Evolutionary conservation across 371 early-diverging fungal genomes (phyloP).

Genomic region (Ecytonucleospora hepatopenaei): DNA sequence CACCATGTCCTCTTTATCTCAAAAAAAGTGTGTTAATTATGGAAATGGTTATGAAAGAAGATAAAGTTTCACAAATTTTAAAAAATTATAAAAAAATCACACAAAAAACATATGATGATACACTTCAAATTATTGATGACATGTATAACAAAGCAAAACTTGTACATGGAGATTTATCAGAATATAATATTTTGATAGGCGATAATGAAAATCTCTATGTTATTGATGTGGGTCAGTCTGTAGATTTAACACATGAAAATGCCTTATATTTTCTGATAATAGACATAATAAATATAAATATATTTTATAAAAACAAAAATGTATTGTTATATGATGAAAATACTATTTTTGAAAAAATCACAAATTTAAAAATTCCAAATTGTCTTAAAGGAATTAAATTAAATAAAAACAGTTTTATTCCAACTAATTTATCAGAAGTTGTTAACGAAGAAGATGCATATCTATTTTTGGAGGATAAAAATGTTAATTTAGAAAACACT

Average conservation of each 20-base stretch:
- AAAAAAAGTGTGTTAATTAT: slow-evolving; percentile 89
- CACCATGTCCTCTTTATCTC: slow-evolving; percentile 78
- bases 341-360: slow-evolving; percentile 48
- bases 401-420: slow-evolving; percentile 38
- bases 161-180: slow-evolving; percentile 94
- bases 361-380: slow-evolving; percentile 36
- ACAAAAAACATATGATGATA: slow-evolving; percentile 69
- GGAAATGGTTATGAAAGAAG: slow-evolving; percentile 76
- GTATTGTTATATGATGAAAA: slow-evolving; percentile 18
- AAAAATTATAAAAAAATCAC: slow-evolving; percentile 67
- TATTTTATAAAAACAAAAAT: slow-evolving; percentile 66
- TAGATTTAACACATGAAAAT: slow-evolving; percentile 94
- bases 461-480: slow-evolving; percentile 16
- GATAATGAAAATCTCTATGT: slow-evolving; percentile 55
- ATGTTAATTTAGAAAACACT: not conserved
- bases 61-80: not conserved
- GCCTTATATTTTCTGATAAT: slow-evolving; percentile 86
- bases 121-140: slow-evolving; percentile 71
- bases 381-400: slow-evolving; percentile 38
- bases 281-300: slow-evolving; percentile 83
- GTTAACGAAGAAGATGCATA: slow-evolving; percentile 36
- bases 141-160: slow-evolving; percentile 83
- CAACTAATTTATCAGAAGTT: slow-evolving; percentile 35
- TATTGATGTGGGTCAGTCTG: slow-evolving; percentile 96
- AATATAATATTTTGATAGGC: slow-evolving; percentile 77